Conservation (phyloP, 768 basidiomycete species). For the Tylopilus subfusipes region DNA sequence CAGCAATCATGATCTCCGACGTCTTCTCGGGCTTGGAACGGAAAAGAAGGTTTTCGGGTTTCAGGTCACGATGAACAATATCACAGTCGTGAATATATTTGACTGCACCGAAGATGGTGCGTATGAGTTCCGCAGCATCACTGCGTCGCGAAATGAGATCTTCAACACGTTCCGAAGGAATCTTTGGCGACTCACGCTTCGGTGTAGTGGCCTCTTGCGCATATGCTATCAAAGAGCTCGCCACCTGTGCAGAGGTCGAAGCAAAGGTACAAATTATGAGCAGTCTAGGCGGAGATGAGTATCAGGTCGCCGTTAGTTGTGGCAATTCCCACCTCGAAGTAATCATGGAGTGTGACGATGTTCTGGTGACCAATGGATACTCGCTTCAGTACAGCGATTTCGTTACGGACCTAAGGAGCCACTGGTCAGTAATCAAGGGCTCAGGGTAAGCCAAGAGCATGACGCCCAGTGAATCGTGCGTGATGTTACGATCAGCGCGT, state of each 20-base stretch:
- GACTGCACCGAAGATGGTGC: conserved; percentile 83
- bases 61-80: conserved; percentile 95
- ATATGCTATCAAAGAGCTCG: conserved; percentile 98
- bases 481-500: conserved; percentile 15
- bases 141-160: conserved; percentile 41
- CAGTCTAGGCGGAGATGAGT: conserved; percentile 48
- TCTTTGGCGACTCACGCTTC: conserved; percentile 63
- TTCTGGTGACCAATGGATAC: conserved; percentile 88
- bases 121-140: conserved; percentile 85
- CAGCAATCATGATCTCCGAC: conserved; percentile 94
- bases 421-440: conserved; percentile 14
- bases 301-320: background rate
- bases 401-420: conserved; percentile 78
- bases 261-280: conserved; percentile 90
- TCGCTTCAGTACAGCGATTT: conserved; percentile 91
- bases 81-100: conserved; percentile 88
- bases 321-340: conserved; percentile 70
- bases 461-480: background rate
- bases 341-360: conserved; percentile 92
- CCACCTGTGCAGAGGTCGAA: conserved; percentile 98
- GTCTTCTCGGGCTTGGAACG: conserved; percentile 76
- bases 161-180: background rate
- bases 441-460: conserved; percentile 7
- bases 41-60: conserved; percentile 98
- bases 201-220: conserved; percentile 94